Evolutionary conservation across 352 stramenopile genomes (phyloP).

Genomic region (Pythium sp.): DNA sequence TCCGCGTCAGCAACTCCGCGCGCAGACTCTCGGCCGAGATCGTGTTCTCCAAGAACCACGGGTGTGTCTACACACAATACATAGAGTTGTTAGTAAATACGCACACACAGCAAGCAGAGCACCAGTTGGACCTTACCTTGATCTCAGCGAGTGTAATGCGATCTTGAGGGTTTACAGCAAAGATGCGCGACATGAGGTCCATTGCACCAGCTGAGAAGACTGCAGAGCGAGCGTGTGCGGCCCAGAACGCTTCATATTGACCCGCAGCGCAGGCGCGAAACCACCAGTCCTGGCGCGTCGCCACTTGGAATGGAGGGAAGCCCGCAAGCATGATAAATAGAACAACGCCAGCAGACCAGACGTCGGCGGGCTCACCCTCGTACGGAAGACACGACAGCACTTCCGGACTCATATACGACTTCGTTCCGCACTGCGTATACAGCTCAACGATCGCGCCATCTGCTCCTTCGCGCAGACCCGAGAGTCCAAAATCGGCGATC

Average conservation of each 20-base stretch:
- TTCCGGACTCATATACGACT: constrained; percentile 93
- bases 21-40: constrained; percentile 41
- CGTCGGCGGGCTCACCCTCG: constrained; percentile 84
- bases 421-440: constrained; percentile 88
- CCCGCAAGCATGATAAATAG: constrained; percentile 93
- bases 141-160: constrained; percentile 79
- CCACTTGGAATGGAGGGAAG: constrained; percentile 91
- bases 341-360: constrained; percentile 92
- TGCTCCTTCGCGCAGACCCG: constrained; percentile 73
- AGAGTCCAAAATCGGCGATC: constrained; percentile 96
- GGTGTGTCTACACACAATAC: constrained; percentile 34
- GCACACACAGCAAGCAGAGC: neutral
- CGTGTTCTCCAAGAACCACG: constrained; percentile 56
- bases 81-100: neutral
- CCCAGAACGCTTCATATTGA: constrained; percentile 82
- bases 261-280: constrained; percentile 72
- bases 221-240: constrained; percentile 62
- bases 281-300: constrained; percentile 88
- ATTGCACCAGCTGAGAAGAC: constrained; percentile 73
- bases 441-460: constrained; percentile 62
- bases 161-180: constrained; percentile 64
- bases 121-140: constrained; percentile 28
- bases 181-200: constrained; percentile 70
- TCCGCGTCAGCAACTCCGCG: constrained; percentile 54
- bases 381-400: constrained; percentile 83